A percentile compares a stretch with the other conserved stretches of the same genome.
Conservation (phyloP, 2,329 filamentous ascomycete species). For the Botrytis byssoidea region DNA sequence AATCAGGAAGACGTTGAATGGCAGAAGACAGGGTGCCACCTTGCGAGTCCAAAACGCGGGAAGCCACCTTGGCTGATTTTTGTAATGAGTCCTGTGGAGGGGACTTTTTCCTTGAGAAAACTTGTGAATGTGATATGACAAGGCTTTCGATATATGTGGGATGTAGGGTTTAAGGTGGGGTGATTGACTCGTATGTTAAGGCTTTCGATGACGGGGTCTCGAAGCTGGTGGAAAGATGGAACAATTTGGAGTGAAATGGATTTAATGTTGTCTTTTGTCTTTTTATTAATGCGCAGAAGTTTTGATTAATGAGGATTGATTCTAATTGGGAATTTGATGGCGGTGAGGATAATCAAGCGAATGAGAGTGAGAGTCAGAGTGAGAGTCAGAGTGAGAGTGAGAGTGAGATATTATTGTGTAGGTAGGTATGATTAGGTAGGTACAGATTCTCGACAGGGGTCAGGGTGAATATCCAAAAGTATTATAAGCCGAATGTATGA, state of each 20-base stretch:
- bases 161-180: slow-evolving; percentile 16
- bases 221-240: slow-evolving; percentile 3
- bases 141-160: slow-evolving; percentile 13
- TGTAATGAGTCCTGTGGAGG: slow-evolving; percentile 16
- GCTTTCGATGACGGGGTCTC: slow-evolving; percentile 1
- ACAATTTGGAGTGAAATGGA: not conserved
- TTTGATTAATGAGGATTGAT: not conserved
- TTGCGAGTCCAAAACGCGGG: slow-evolving; percentile 54
- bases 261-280: not conserved
- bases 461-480: not conserved
- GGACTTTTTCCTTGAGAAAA: slow-evolving; percentile 7
- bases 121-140: not conserved
- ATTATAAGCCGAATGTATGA: not conserved
- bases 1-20: slow-evolving; percentile 54
- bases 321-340: not conserved
- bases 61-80: slow-evolving; percentile 40
- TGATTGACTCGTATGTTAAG: not conserved
- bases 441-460: not conserved
- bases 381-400: not conserved
- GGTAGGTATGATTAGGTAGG: fast-evolving
- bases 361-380: not conserved
- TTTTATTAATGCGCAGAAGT: not conserved
- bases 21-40: slow-evolving; percentile 55
- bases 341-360: slow-evolving; percentile 3
- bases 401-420: not conserved